These are phyloP conservation scores for Fusarium hostae DNA, from an alignment of 2,329 filamentous ascomycete species.

Conservation along the genomic window DNA sequence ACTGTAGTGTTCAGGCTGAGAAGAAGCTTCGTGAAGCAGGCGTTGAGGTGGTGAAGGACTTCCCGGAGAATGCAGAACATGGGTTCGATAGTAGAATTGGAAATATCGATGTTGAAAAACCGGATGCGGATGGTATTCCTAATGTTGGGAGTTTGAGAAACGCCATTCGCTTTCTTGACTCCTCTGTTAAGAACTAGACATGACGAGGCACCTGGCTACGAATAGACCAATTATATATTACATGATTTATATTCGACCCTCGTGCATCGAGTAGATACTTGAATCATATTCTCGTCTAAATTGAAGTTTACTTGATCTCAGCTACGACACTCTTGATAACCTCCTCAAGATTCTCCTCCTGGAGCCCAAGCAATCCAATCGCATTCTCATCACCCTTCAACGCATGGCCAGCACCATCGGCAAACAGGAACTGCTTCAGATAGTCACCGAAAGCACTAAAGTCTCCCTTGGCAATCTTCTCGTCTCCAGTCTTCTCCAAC, in stretches of 20 bases:
- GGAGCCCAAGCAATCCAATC: neutral
- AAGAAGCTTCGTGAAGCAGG: constrained; percentile 29
- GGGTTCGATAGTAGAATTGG: constrained; percentile 32
- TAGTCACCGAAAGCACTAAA: constrained; percentile 19
- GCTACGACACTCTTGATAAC: neutral
- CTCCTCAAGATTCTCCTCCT: constrained; percentile 3
- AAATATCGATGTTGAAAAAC: constrained; percentile 28
- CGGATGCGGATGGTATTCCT: neutral
- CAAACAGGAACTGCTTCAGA: constrained; percentile 10
- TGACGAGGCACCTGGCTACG: neutral
- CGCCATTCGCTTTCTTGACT: constrained; percentile 28
- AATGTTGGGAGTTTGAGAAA: constrained; percentile 25
- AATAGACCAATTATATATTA: neutral
- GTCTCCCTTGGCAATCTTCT: constrained; percentile 5
- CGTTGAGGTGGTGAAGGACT: constrained; percentile 17
- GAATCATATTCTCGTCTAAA: accelerated
- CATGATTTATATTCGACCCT: accelerated
- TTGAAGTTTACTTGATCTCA: neutral
- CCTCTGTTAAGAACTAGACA: neutral
- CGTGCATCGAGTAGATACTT: accelerated
- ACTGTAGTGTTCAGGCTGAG: constrained; percentile 29
- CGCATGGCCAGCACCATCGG: neutral
- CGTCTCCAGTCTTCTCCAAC: neutral
- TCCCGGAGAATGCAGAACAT: constrained; percentile 36
- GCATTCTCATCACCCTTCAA: neutral